phyloP scores from a whole-genome alignment of 306 rosid species.

The Vigna mungo region DNA sequence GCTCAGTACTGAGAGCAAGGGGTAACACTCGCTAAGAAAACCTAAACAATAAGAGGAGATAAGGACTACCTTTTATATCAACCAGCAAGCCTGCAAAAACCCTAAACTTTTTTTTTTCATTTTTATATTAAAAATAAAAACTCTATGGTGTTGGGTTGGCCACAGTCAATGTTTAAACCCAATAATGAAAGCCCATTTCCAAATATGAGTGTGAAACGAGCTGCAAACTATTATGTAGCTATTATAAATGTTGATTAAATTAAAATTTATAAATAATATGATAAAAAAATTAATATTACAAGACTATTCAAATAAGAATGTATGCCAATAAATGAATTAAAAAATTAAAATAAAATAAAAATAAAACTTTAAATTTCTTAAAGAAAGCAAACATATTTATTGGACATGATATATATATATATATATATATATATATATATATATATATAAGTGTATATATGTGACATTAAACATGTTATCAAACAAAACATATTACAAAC shows the following conservation, averaged over 20 bases:
- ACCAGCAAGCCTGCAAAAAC: constrained; percentile 29
- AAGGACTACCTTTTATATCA: constrained; percentile 49
- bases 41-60: constrained; percentile 33
- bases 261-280: neutral
- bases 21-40: constrained; percentile 26
- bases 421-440: too few relatives aligned
- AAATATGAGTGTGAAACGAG: neutral
- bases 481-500: too few relatives aligned
- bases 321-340: too few relatives aligned
- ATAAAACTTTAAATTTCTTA: too few relatives aligned
- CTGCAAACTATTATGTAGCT: neutral
- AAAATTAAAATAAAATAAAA: too few relatives aligned
- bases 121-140: neutral
- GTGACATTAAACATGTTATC: too few relatives aligned
- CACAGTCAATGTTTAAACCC: neutral
- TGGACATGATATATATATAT: too few relatives aligned
- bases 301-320: too few relatives aligned
- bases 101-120: constrained; percentile 26
- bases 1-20: constrained; percentile 26
- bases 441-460: too few relatives aligned
- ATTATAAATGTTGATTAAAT: too few relatives aligned
- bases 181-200: neutral
- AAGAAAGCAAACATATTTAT: too few relatives aligned
- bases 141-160: constrained; percentile 15
- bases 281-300: neutral